Evolutionary conservation across 805 yeast genomes (phyloP).

Genomic region (Kazachstania psychrophila): DNA sequence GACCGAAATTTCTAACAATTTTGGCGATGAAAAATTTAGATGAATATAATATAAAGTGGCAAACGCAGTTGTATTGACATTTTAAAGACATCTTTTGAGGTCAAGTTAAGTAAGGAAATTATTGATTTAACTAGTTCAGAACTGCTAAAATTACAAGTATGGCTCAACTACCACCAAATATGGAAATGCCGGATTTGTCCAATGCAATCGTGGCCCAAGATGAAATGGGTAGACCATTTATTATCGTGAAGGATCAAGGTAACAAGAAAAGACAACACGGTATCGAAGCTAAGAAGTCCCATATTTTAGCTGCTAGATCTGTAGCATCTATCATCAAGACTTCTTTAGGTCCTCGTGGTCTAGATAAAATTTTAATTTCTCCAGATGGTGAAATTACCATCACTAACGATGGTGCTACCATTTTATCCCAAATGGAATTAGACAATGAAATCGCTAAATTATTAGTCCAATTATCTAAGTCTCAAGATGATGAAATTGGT

Average conservation of each 20-base stretch:
- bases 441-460: conserved; percentile 94
- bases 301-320: conserved; percentile 88
- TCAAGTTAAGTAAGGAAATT: no score
- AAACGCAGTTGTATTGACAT: no score
- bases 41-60: no score
- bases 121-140: no score
- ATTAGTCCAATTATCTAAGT: conserved; percentile 82
- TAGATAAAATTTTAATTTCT: conserved; percentile 87
- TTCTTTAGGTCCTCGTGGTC: conserved; percentile 95
- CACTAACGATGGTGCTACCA: conserved; percentile 98
- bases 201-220: conserved; percentile 99
- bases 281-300: conserved; percentile 71
- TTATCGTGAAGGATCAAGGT: conserved; percentile 85
- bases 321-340: conserved; percentile 89
- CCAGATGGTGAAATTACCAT: conserved; percentile 98
- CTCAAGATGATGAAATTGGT: conserved; percentile 97
- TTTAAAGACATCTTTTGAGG: no score
- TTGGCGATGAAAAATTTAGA: no score
- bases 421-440: conserved; percentile 88
- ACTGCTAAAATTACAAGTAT: no score
- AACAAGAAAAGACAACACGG: conserved; percentile 61
- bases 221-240: conserved; percentile 98
- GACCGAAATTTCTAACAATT: no score
- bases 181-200: conserved; percentile 79
- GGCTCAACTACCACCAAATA: conserved; percentile 20